Evolutionary conservation across 2,329 filamentous ascomycete genomes (phyloP), one percentile per base, ranked within the genome.

Genomic region (Fusarium redolens): DNA sequence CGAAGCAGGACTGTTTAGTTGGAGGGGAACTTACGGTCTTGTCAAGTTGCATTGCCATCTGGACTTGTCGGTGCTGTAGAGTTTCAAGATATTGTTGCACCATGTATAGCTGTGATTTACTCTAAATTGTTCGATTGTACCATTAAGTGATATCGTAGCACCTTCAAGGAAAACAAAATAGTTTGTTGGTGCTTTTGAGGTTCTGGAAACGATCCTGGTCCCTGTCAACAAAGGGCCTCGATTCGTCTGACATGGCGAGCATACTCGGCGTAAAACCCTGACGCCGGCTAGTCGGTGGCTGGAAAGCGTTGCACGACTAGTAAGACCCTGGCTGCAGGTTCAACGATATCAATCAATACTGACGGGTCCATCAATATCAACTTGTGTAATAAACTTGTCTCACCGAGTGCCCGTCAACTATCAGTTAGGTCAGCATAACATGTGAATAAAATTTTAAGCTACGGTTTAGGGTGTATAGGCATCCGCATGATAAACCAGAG

Each of bases 261-360:
- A 56, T 52, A 31, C 30, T 60, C 68, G 58, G 55, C 48, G 33
- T 28, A 57, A 22, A 73, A 73, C 66, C 48, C 52, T 60, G 37
- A 43, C 54, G 41, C 57, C 45, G 54, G 40, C 45, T 59, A 51
- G 50, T 28, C 28, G 28, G 64, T 63, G 65, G 64, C 65, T 56
- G 48, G 38, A 38, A 38, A 20, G 20, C 37, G 56, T 56, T 52
- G 41, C 43, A 56, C 47, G 33, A 48, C n/a, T n/a, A 43, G 35
- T 47, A 17, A 60, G 43, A 55, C 59, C 30, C 67, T 69, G 37
- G 22, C 37, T 48, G 58, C 50, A 56, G 48, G 31, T 55, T 41
- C 30, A 31, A 54, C 31, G 18, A 35, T 40, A 25, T 57, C 44
- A 33, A 31, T 55, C 51, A 43, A 52, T 58, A 38, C 41, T 52